Percentiles rank a stretch among this genome's conserved stretches.
These are phyloP conservation scores for Cystobasidium ongulense DNA, from an alignment of 768 basidiomycete species.

Conservation along the genomic window DNA sequence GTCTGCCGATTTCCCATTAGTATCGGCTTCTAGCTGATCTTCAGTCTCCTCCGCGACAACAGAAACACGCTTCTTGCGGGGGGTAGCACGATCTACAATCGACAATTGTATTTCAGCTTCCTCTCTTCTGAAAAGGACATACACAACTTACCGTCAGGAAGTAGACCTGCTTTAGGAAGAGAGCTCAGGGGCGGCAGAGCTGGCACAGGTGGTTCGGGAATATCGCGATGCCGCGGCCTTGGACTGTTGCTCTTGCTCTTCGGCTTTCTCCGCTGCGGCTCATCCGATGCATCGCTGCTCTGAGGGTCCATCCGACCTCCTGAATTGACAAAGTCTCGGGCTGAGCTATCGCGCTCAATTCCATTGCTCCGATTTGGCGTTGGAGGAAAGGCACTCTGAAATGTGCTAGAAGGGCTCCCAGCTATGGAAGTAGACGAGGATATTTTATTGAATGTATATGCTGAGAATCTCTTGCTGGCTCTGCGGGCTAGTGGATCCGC, in stretches of 20 bases:
- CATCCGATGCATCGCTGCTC: neutral
- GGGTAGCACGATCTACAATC: neutral
- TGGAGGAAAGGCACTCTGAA: neutral
- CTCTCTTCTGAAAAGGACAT: neutral
- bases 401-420: conserved; percentile 7
- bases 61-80: conserved; percentile 23
- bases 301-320: neutral
- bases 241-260: conserved; percentile 20
- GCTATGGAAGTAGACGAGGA: conserved; percentile 6
- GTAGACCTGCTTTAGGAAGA: conserved; percentile 26
- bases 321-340: conserved; percentile 19
- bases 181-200: conserved; percentile 43
- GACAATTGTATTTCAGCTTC: neutral
- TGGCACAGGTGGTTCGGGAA: conserved; percentile 43
- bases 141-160: neutral
- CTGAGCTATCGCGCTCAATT: conserved; percentile 14
- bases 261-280: neutral
- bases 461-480: conserved; percentile 91
- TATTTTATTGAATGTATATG: conserved; percentile 91
- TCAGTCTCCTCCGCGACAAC: conserved; percentile 25
- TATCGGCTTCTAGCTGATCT: conserved; percentile 14
- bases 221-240: neutral
- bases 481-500: conserved; percentile 77
- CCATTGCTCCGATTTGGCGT: neutral
- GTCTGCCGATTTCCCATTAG: neutral